Evolutionary conservation across 2,329 filamentous ascomycete genomes (phyloP), one percentile per base, ranked within the genome.

Genomic region (Epichloe festucae): DNA sequence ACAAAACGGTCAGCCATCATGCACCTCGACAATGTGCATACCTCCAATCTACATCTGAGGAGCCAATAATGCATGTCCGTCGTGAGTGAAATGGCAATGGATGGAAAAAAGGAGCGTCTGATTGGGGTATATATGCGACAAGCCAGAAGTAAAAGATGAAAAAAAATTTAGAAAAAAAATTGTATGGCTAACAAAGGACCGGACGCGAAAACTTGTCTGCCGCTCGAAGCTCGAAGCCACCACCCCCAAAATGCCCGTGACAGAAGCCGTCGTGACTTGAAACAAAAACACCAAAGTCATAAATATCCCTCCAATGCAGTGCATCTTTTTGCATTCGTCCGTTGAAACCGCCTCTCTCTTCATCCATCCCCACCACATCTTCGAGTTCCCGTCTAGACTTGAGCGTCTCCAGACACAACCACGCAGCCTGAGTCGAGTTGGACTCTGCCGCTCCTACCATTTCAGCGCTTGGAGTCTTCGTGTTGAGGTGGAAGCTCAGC

Each of bases 401-500:
- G 15, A n/a, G 36, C 36, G 15, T n/a, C 36, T 39, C 36, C 36
- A 39, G 5, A 39, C 36, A 39, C n/a, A 1, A 0, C 36, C 36
- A 39, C 36, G 12, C 15, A 11, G 27, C 3, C 27, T 31, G 27
- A 31, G 27, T 31, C 27, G 27, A 31, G 27, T 31, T 11, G 27
- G 27, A 31, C 8, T 31, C 27, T 19, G n/a, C 21, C 27, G 15
- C 8, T 47, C 1, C 45, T 15, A 3, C 12, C 27, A 3, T 46
- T 41, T 52, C 58, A 64, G 48, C 58, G 55, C 46, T 59, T 59
- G 40, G 57, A n/a, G 17, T 58, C 57, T 12, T 58, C 57, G 34
- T 63, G 59, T 40, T 61, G 63, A 34, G 59, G 62, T 39, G 53
- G 46, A n/a, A 65, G 60, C 50, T 63, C 58, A 42, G 53, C 50